A percentile compares a stretch with the other conserved stretches of the same genome.
Evolutionary conservation across 2,329 filamentous ascomycete genomes (phyloP).

Genomic region (Hymenoscyphus fructigenus): DNA sequence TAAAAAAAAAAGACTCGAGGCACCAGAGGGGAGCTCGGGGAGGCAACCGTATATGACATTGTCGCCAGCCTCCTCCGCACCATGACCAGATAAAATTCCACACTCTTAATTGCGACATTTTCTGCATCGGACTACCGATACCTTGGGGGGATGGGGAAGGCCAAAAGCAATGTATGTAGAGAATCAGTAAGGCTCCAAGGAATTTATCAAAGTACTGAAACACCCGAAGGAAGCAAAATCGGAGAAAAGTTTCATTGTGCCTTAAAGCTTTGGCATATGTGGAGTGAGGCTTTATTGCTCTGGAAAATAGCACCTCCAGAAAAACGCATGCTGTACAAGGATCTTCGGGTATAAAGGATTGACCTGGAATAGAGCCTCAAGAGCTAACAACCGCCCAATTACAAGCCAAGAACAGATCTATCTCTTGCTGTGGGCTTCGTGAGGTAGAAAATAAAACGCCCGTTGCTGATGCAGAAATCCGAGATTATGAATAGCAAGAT

Average conservation of each 20-base stretch:
- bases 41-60: too few relatives aligned
- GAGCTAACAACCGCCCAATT: not conserved
- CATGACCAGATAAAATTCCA: too few relatives aligned
- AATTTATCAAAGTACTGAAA: not conserved
- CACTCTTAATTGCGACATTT: too few relatives aligned
- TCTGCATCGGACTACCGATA: not conserved
- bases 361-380: not conserved
- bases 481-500: not conserved
- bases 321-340: not conserved
- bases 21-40: too few relatives aligned
- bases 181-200: not conserved
- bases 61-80: too few relatives aligned
- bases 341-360: not conserved
- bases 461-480: constrained; percentile 6
- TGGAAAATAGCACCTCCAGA: not conserved
- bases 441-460: constrained; percentile 6
- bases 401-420: not conserved
- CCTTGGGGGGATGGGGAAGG: not conserved
- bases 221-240: not conserved
- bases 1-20: too few relatives aligned
- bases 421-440: not conserved
- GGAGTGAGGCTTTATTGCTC: not conserved
- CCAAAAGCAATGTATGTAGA: not conserved
- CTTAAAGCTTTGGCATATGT: not conserved
- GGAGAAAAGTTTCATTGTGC: not conserved